phyloP scores from a whole-genome alignment of 1,139 yeast species.

The Geotrichum macrosporum region DNA sequence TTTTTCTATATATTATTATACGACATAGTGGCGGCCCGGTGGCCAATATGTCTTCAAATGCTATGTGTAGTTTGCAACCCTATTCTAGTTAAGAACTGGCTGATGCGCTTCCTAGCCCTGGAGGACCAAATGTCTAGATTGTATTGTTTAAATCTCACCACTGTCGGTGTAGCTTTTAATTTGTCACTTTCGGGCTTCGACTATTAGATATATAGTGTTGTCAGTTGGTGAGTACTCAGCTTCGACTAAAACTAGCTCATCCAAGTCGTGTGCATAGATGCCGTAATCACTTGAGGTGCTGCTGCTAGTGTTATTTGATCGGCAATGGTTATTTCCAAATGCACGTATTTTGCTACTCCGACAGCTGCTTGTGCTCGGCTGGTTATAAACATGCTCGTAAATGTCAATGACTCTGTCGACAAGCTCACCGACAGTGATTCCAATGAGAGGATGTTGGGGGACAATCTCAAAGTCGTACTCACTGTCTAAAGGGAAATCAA shows the following conservation, averaged over 20 bases:
- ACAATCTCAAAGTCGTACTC: constrained; percentile 5
- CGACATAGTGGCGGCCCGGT: neutral
- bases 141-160: too few species aligned
- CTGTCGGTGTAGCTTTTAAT: too few species aligned
- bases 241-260: constrained; percentile 6
- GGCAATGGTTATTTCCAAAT: neutral
- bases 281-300: constrained; percentile 1
- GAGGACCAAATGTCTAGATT: neutral
- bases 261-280: constrained; percentile 7
- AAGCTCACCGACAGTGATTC: constrained; percentile 7
- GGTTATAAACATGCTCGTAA: constrained; percentile 4
- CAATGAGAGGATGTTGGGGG: neutral
- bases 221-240: constrained; percentile 10
- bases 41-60: neutral
- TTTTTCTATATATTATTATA: too few species aligned
- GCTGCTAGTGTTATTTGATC: neutral
- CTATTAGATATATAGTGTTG: constrained; percentile 2
- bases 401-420: constrained; percentile 7
- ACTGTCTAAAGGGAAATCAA: constrained; percentile 9
- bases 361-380: neutral
- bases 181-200: neutral
- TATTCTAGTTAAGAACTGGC: neutral
- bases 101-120: neutral
- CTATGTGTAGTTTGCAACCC: neutral
- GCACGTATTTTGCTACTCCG: neutral